Conservation (phyloP, 2,329 filamentous ascomycete genomes). For the Sclerotinia spermophila region DNA sequence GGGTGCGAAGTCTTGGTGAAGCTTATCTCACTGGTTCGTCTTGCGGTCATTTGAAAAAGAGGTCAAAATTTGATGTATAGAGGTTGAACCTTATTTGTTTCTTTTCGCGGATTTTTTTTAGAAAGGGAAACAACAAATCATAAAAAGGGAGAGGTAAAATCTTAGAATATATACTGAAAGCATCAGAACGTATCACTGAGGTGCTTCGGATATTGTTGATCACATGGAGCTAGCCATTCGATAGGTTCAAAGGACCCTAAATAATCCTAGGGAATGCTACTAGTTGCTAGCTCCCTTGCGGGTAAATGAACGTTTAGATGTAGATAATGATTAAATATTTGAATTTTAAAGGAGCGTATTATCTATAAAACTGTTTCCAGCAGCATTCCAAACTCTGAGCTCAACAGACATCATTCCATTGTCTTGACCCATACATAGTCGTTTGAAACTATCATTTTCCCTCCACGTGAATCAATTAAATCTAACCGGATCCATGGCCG, state of each 20-base stretch:
- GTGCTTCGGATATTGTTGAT: not conserved
- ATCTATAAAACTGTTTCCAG: conserved; percentile 5
- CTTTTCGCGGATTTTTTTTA: not conserved
- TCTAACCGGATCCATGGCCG: not conserved
- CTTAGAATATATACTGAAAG: not conserved
- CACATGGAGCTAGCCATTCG: not conserved
- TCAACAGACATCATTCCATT: not conserved
- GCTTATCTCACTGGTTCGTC: not conserved
- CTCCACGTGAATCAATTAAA: not conserved
- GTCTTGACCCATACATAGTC: not conserved
- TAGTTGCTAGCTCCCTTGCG: not conserved
- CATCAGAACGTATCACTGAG: not conserved
- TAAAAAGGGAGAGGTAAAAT: not conserved
- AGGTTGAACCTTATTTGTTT: not conserved
- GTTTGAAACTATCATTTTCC: not conserved
- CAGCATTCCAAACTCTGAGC: not conserved
- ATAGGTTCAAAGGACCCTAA: too few species aligned
- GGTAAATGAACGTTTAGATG: not conserved
- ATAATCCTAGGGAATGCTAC: too few species aligned
- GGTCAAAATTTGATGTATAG: not conserved
- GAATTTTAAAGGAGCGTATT: not conserved
- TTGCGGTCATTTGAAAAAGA: not conserved
- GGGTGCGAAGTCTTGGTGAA: not conserved
- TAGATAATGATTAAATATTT: not conserved
- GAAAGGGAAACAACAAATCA: not conserved